Conservation (phyloP, 2,329 filamentous ascomycete genomes). For the Drechslera avenae region DNA sequence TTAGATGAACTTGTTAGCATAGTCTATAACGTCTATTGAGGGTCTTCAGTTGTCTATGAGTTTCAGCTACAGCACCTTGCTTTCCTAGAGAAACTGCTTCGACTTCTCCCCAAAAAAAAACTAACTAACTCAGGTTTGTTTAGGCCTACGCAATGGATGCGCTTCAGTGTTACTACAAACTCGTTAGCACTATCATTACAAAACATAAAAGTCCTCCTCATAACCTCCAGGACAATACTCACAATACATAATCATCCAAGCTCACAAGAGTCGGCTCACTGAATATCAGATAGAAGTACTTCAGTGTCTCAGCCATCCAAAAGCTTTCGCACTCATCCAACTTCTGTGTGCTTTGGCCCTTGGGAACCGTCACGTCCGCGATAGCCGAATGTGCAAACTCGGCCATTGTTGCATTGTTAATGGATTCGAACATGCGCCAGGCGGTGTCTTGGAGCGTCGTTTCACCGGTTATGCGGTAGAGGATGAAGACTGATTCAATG, state of each 20-base stretch:
- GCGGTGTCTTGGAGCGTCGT: slow-evolving; percentile 76
- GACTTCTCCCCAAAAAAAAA: too few relatives aligned
- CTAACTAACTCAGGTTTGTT: not conserved
- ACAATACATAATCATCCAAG: slow-evolving; percentile 70
- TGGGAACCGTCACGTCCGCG: slow-evolving; percentile 61
- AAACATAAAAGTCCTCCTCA: not conserved
- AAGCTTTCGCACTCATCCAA: slow-evolving; percentile 67
- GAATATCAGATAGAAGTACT: slow-evolving; percentile 89
- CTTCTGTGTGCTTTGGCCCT: slow-evolving; percentile 32
- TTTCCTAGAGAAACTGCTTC: too few relatives aligned
- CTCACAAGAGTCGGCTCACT: slow-evolving; percentile 68
- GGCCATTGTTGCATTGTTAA: slow-evolving; percentile 69
- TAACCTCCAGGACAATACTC: slow-evolving; percentile 12
- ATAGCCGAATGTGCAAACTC: slow-evolving; percentile 73
- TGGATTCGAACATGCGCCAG: slow-evolving; percentile 82
- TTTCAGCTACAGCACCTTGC: too few relatives aligned
- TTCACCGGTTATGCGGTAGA: slow-evolving; percentile 88
- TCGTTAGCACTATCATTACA: not conserved
- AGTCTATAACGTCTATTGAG: too few relatives aligned
- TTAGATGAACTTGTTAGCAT: too few relatives aligned
- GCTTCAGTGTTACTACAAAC: slow-evolving; percentile 57
- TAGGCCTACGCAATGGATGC: slow-evolving; percentile 55
- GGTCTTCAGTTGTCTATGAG: too few relatives aligned
- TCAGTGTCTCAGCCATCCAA: slow-evolving; percentile 88
- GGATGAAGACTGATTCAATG: slow-evolving; percentile 86